A percentile compares a stretch with the other conserved stretches of the same genome.
These are phyloP conservation scores for Crithidia mellificae DNA, from an alignment of 208 protist genomes.

Conservation along the genomic window DNA sequence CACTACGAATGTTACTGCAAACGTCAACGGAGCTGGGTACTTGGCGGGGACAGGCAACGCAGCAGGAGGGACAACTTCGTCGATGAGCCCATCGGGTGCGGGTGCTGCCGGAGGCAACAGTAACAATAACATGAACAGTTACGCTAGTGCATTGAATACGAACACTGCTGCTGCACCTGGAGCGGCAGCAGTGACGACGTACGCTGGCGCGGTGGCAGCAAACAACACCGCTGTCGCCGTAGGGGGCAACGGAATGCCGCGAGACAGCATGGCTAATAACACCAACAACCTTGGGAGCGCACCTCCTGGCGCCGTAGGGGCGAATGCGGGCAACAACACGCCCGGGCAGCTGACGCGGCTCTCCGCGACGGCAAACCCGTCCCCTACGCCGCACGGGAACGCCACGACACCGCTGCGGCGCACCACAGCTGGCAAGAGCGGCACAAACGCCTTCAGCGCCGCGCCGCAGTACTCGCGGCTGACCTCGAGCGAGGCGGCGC, in stretches of 20 bases:
- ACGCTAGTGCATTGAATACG: too few relatives aligned
- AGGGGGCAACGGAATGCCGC: neutral
- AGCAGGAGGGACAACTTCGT: too few relatives aligned
- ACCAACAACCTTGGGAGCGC: too few relatives aligned
- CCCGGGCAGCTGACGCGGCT: neutral
- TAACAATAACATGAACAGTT: too few relatives aligned
- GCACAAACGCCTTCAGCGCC: neutral
- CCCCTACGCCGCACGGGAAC: neutral
- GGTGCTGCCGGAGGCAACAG: too few relatives aligned
- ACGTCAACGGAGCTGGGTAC: too few relatives aligned
- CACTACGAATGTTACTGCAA: neutral
- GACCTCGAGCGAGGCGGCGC: constrained; percentile 28
- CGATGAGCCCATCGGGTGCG: too few relatives aligned
- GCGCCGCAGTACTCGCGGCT: constrained; percentile 30
- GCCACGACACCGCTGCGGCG: constrained; percentile 8
- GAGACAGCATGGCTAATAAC: neutral
- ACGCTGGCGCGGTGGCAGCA: neutral
- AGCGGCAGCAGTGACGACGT: too few relatives aligned
- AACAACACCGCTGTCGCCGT: neutral
- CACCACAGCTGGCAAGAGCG: constrained; percentile 6
- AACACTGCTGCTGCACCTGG: too few relatives aligned
- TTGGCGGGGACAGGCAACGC: too few relatives aligned
- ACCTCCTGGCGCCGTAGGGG: neutral
- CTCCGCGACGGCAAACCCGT: neutral
- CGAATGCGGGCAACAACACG: neutral